Evolutionary conservation across 306 rosid species (phyloP).

Genomic region (Cucurbita ficifolia): DNA sequence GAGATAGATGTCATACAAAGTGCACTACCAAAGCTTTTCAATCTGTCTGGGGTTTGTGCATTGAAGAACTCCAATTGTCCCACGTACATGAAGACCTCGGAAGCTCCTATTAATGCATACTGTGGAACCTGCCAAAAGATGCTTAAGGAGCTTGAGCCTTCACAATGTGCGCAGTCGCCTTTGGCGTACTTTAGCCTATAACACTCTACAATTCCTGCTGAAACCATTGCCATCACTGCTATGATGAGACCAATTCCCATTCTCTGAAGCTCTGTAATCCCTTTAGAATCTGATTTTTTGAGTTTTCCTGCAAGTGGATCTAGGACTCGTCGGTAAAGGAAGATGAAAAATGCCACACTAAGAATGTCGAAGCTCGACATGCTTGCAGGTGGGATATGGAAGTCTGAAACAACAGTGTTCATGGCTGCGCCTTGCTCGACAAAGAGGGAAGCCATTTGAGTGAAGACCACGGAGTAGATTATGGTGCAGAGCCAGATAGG

Average conservation of each 20-base stretch:
- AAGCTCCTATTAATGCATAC: conserved; percentile 87
- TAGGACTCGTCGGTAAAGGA: conserved; percentile 68
- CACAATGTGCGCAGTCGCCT: conserved; percentile 42
- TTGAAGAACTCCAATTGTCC: conserved; percentile 96
- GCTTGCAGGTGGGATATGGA: conserved; percentile 85
- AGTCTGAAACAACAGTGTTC: conserved; percentile 59
- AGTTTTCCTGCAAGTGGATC: conserved; percentile 67
- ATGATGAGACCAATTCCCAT: conserved; percentile 94
- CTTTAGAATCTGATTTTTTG: conserved; percentile 46
- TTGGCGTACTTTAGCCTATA: conserved; percentile 69
- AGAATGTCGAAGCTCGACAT: conserved; percentile 96
- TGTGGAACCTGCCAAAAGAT: conserved; percentile 98
- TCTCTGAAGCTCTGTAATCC: conserved; percentile 87
- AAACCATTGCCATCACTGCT: conserved; percentile 87
- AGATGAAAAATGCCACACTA: conserved; percentile 81
- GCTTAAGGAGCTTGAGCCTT: conserved; percentile 66
- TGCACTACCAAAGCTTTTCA: conserved; percentile 96
- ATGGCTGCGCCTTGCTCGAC: conserved; percentile 99
- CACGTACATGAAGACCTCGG: conserved; percentile 97
- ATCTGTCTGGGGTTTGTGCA: conserved; percentile 93
- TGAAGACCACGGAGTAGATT: conserved; percentile 86
- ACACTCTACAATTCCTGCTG: conserved; percentile 87
- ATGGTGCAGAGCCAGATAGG: conserved; percentile 99
- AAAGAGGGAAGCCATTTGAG: conserved; percentile 98
- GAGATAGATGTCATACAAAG: conserved; percentile 95